A percentile compares a stretch with the other conserved stretches of the same genome.
Conservation (phyloP, 495 filamentous ascomycete genomes). For the Penicillium atrosanguineum region DNA sequence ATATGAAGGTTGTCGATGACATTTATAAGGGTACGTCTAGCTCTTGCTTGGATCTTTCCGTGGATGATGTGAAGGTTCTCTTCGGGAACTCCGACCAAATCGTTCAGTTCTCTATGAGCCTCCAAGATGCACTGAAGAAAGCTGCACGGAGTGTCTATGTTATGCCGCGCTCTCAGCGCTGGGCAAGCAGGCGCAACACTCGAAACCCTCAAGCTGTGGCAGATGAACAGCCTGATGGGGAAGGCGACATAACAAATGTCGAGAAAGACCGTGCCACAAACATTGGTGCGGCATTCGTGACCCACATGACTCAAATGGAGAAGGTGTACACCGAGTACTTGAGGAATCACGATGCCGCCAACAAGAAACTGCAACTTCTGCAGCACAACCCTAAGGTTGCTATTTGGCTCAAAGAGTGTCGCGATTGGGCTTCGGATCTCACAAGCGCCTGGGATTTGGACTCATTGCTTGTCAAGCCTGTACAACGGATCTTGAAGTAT, state of each 20-base stretch:
- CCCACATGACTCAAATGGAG: conserved; percentile 75
- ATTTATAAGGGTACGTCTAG: conserved; percentile 96
- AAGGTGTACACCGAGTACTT: conserved; percentile 81
- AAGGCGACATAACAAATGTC: conserved; percentile 48
- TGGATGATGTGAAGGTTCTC: conserved; percentile 78
- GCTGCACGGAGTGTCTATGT: conserved; percentile 73
- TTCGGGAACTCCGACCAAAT: conserved; percentile 90
- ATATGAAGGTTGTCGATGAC: conserved; percentile 94
- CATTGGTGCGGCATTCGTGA: conserved; percentile 74
- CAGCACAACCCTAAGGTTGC: conserved; percentile 72
- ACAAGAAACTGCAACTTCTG: conserved; percentile 70
- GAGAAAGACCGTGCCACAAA: conserved; percentile 73
- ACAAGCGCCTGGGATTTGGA: conserved; percentile 92
- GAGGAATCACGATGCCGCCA: conserved; percentile 81
- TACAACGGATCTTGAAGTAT: conserved; percentile 90
- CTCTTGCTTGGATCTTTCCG: conserved; percentile 72
- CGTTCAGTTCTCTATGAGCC: conserved; percentile 73
- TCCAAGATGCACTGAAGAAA: conserved; percentile 74
- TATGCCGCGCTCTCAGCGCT: conserved; percentile 55
- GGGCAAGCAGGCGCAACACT: conserved; percentile 52
- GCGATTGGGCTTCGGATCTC: conserved; percentile 79
- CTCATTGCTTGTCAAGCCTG: conserved; percentile 90
- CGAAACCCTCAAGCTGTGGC: conserved; percentile 36
- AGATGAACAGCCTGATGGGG: conserved; percentile 28
- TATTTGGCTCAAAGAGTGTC: conserved; percentile 91